phyloP scores from a whole-genome alignment of 75 land plant genomes.

The Sequoia sempervirens region DNA sequence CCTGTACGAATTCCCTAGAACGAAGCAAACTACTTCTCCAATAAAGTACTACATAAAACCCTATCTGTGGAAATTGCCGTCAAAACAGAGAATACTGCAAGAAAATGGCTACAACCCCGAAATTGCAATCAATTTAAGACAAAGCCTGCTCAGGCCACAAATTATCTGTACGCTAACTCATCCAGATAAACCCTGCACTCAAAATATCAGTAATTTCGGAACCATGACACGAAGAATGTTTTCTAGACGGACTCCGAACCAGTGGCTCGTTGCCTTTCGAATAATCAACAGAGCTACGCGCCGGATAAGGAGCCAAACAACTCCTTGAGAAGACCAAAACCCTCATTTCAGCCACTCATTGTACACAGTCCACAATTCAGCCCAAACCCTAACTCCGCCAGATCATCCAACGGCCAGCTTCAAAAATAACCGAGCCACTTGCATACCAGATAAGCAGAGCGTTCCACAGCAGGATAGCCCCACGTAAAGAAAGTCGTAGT shows the following conservation, averaged over 20 bases:
- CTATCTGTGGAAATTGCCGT: not conserved
- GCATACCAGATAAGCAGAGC: not conserved
- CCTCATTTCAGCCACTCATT: slow-evolving; percentile 5
- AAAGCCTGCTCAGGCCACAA: not conserved
- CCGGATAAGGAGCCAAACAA: not conserved
- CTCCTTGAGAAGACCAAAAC: not conserved
- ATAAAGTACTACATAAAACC: not conserved
- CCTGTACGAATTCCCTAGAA: not conserved
- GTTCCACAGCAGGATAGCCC: not conserved
- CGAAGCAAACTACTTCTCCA: not conserved
- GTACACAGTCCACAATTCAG: not conserved
- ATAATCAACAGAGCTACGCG: not conserved
- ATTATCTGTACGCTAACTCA: not conserved
- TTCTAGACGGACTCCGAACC: not conserved
- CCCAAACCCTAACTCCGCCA: not conserved
- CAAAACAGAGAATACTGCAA: not conserved
- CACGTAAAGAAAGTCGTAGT: too few relatives aligned
- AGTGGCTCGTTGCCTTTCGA: not conserved
- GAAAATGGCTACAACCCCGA: not conserved
- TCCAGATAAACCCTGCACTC: not conserved
- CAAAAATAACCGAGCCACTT: not conserved
- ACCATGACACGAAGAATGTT: not conserved
- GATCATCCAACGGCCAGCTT: not conserved
- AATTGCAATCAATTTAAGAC: not conserved
- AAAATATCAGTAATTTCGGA: not conserved